Conservation (phyloP, 2,329 filamentous ascomycete species). For the Acephala macrosclerotiorum region DNA sequence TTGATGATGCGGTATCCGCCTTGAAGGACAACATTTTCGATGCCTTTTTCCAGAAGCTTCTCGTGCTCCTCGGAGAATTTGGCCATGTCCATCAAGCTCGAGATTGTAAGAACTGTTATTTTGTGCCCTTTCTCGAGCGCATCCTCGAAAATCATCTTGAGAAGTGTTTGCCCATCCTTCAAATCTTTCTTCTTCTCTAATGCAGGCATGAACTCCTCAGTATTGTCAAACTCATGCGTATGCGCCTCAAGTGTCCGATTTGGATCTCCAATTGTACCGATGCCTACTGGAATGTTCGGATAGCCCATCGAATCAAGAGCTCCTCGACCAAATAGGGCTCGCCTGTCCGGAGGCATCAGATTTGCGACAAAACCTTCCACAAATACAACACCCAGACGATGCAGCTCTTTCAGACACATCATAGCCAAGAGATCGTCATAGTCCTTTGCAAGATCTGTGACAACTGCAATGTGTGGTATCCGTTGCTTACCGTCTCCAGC, state of each 20-base stretch:
- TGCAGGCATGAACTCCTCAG: constrained; percentile 33
- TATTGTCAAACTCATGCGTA: constrained; percentile 35
- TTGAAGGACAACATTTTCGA: constrained; percentile 35
- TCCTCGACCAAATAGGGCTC: constrained; percentile 37
- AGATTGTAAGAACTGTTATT: constrained; percentile 39
- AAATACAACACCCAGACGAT: constrained; percentile 37
- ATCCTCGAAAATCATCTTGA: constrained; percentile 26
- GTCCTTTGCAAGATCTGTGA: constrained; percentile 43
- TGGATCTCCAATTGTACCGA: constrained; percentile 29
- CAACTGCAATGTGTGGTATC: constrained; percentile 35
- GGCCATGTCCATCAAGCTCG: constrained; percentile 38
- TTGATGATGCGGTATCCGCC: constrained; percentile 34
- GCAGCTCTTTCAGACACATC: constrained; percentile 39
- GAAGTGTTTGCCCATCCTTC: constrained; percentile 27
- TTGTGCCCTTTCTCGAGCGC: constrained; percentile 28
- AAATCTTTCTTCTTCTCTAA: constrained; percentile 7
- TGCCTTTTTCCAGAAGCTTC: constrained; percentile 25
- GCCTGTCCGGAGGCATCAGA: constrained; percentile 31
- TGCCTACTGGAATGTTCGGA: constrained; percentile 33
- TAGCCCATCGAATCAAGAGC: constrained; percentile 35
- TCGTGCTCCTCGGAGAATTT: constrained; percentile 27
- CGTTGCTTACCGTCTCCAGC: neutral
- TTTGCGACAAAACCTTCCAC: constrained; percentile 41
- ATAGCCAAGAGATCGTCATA: constrained; percentile 42
- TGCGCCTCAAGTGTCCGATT: constrained; percentile 19